Percentiles rank a stretch among this genome's conserved stretches.
Conservation (phyloP, 257 asterid genomes). For the Haberlea rhodopensis region DNA sequence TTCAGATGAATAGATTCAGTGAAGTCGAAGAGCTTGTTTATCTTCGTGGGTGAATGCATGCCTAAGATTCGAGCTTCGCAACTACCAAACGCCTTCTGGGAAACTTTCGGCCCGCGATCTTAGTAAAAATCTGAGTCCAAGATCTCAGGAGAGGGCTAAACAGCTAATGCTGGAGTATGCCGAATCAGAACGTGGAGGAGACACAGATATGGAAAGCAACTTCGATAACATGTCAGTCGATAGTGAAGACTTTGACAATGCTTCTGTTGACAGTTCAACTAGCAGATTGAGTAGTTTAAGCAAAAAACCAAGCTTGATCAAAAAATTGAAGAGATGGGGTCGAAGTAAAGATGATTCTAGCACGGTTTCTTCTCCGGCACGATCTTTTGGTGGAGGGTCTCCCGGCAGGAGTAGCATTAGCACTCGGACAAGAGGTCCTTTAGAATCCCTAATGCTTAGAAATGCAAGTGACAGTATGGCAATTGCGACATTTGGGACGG, state of each 20-base stretch:
- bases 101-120: conserved; percentile 84
- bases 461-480: conserved; percentile 76
- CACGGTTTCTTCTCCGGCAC: conserved; percentile 66
- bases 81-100: conserved; percentile 74
- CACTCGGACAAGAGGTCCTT: conserved; percentile 61
- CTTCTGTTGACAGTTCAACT: conserved; percentile 65
- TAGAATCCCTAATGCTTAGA: conserved; percentile 82
- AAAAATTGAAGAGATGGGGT: conserved; percentile 90
- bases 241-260: conserved; percentile 82
- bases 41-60: conserved; percentile 98
- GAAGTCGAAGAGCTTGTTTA: conserved; percentile 98
- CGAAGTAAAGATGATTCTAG: conserved; percentile 72
- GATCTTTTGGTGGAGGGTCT: conserved; percentile 69
- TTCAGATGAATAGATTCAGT: conserved; percentile 91
- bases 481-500: conserved; percentile 71
- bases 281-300: conserved; percentile 70
- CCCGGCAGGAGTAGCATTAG: conserved; percentile 55
- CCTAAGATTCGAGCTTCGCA: conserved; percentile 82
- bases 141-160: conserved; percentile 82
- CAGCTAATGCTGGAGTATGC: conserved; percentile 88
- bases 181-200: conserved; percentile 94
- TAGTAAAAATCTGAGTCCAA: conserved; percentile 78
- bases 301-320: conserved; percentile 72
- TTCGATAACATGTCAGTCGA: conserved; percentile 80
- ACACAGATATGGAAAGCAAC: conserved; percentile 87